A percentile compares a stretch with the other conserved stretches of the same genome.
phyloP scores from a whole-genome alignment of 2,329 filamentous ascomycete species.

The Trichoderma sp. region DNA sequence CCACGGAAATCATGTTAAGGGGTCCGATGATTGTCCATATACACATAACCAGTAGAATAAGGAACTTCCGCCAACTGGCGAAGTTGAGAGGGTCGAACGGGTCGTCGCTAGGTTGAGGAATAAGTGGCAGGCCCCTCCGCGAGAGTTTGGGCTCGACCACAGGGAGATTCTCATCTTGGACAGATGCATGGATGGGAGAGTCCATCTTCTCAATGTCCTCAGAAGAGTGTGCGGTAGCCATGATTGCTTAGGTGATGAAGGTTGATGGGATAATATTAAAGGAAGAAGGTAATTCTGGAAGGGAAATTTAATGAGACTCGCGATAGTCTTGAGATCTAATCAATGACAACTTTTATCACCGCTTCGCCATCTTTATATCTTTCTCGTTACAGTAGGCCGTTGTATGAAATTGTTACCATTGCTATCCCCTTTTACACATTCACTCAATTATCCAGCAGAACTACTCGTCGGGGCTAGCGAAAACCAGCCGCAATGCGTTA shows the following conservation, averaged over 20 bases:
- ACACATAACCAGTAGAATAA: not conserved
- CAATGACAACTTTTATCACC: not conserved
- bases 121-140: not conserved
- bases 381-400: not conserved
- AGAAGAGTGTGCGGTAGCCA: not conserved
- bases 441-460: not conserved
- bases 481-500: not conserved
- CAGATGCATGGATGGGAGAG: not conserved
- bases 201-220: not conserved
- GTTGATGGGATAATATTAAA: not conserved
- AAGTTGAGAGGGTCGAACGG: constrained; percentile 9
- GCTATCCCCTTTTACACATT: not conserved
- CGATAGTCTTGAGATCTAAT: not conserved
- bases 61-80: not conserved
- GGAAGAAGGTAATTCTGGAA: not conserved
- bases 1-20: constrained; percentile 6
- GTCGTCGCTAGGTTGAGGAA: constrained; percentile 5
- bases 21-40: constrained; percentile 1
- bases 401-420: not conserved
- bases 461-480: not conserved
- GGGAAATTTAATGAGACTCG: not conserved
- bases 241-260: not conserved
- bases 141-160: not conserved
- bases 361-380: not conserved
- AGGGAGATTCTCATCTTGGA: not conserved